These are phyloP conservation scores for Trichoderma sp. DNA, from an alignment of 2,329 filamentous ascomycete species.

Conservation along the genomic window DNA sequence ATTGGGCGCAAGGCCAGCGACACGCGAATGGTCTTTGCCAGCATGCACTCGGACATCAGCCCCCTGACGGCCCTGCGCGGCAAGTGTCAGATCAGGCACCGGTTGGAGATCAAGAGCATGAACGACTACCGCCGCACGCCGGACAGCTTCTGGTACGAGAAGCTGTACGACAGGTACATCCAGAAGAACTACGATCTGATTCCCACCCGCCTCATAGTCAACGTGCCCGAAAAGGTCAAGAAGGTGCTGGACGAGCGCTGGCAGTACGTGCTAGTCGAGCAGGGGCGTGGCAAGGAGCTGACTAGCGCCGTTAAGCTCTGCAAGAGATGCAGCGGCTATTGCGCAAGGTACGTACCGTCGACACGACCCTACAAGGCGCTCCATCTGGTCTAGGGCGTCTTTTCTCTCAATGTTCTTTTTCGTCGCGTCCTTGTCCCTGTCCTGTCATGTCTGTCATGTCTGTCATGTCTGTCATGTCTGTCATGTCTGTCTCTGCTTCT, in stretches of 20 bases:
- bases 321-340: constrained; percentile 89
- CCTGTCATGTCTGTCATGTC: constrained; percentile 8
- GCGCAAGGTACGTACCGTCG: constrained; percentile 69
- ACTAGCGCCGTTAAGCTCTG: constrained; percentile 95
- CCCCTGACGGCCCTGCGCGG: constrained; percentile 90
- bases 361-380: constrained; percentile 24
- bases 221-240: constrained; percentile 93
- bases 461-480: constrained; percentile 13
- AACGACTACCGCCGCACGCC: constrained; percentile 81
- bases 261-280: constrained; percentile 94
- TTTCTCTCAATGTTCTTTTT: background rate
- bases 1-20: constrained; percentile 91
- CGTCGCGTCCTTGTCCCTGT: constrained; percentile 20
- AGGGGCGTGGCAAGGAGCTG: constrained; percentile 89
- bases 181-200: constrained; percentile 98
- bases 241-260: constrained; percentile 94
- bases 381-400: constrained; percentile 8
- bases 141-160: constrained; percentile 95
- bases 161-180: constrained; percentile 97
- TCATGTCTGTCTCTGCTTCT: no score
- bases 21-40: constrained; percentile 87
- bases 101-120: constrained; percentile 79
- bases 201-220: constrained; percentile 88
- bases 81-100: constrained; percentile 88
- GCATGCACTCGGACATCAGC: constrained; percentile 97